Percentiles rank a stretch among this genome's conserved stretches.
These are phyloP conservation scores for Nematodospora valgi DNA, from an alignment of 805 yeast species.

Conservation along the genomic window DNA sequence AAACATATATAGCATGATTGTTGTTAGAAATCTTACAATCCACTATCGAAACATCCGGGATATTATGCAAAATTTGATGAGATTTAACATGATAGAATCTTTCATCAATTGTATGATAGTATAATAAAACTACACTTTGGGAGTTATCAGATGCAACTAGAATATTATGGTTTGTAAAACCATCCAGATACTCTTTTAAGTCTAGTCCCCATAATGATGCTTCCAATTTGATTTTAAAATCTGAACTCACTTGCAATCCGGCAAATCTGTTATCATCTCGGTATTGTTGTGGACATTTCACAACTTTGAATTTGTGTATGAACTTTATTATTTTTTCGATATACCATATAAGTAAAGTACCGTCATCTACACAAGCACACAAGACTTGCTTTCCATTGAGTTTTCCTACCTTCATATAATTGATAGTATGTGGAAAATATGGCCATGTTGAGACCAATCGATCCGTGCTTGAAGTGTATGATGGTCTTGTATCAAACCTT, in stretches of 20 bases:
- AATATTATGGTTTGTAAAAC: slow-evolving; percentile 25
- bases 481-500: slow-evolving; percentile 43
- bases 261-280: slow-evolving; percentile 12
- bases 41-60: slow-evolving; percentile 44
- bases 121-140: slow-evolving; percentile 41
- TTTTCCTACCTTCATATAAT: slow-evolving; percentile 43
- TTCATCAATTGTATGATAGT: slow-evolving; percentile 22
- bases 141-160: slow-evolving; percentile 56
- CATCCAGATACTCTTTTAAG: slow-evolving; percentile 25
- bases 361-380: slow-evolving; percentile 54
- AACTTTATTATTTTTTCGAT: slow-evolving; percentile 20
- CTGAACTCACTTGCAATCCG: slow-evolving; percentile 15
- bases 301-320: slow-evolving; percentile 9
- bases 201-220: slow-evolving; percentile 67
- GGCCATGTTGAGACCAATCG: slow-evolving; percentile 49
- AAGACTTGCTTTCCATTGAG: slow-evolving; percentile 38
- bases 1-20: slow-evolving; percentile 24
- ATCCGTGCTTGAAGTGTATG: slow-evolving; percentile 37
- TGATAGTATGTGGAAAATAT: slow-evolving; percentile 53
- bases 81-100: slow-evolving; percentile 32
- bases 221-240: slow-evolving; percentile 27
- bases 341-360: slow-evolving; percentile 41
- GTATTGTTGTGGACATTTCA: slow-evolving; percentile 3
- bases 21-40: slow-evolving; percentile 13
- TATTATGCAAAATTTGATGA: slow-evolving; percentile 49